phyloP scores from a whole-genome alignment of 2,329 filamentous ascomycete genomes.

The Neopestalotiopsis rosae region DNA sequence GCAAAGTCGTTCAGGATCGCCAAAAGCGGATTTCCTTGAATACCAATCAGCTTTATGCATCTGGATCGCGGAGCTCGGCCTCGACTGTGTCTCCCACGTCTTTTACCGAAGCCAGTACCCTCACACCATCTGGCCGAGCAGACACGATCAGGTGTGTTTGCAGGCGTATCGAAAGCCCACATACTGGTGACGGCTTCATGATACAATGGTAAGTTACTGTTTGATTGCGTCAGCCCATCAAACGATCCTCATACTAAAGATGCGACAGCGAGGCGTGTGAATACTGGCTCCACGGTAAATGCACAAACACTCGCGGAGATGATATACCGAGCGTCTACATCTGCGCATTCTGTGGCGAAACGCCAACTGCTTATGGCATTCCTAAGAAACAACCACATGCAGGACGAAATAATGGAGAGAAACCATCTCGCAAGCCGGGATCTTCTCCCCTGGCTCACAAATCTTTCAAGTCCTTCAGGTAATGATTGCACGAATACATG shows the following conservation, averaged over 20 bases:
- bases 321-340: slow-evolving; percentile 67
- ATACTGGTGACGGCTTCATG: slow-evolving; percentile 59
- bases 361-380: slow-evolving; percentile 53
- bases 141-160: slow-evolving; percentile 64
- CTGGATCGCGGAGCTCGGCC: slow-evolving; percentile 30
- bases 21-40: slow-evolving; percentile 46
- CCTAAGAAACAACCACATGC: slow-evolving; percentile 47
- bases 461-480: slow-evolving; percentile 51
- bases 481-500: slow-evolving; percentile 23
- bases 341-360: slow-evolving; percentile 67
- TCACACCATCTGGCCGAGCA: slow-evolving; percentile 49
- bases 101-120: slow-evolving; percentile 53
- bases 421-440: slow-evolving; percentile 30
- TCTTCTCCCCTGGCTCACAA: slow-evolving; percentile 51
- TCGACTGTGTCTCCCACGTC: slow-evolving; percentile 56
- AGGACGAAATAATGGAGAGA: slow-evolving; percentile 36
- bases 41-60: slow-evolving; percentile 40
- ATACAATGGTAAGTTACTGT: slow-evolving; percentile 62
- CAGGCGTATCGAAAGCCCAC: slow-evolving; percentile 39
- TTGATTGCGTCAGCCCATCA: slow-evolving; percentile 13
- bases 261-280: slow-evolving; percentile 64
- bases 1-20: slow-evolving; percentile 60
- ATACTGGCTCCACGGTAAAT: slow-evolving; percentile 68
- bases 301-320: slow-evolving; percentile 62
- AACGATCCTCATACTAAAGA: slow-evolving; percentile 20